phyloP scores from a whole-genome alignment of 2,329 filamentous ascomycete species.

The Phyllosticta capitalensis region DNA sequence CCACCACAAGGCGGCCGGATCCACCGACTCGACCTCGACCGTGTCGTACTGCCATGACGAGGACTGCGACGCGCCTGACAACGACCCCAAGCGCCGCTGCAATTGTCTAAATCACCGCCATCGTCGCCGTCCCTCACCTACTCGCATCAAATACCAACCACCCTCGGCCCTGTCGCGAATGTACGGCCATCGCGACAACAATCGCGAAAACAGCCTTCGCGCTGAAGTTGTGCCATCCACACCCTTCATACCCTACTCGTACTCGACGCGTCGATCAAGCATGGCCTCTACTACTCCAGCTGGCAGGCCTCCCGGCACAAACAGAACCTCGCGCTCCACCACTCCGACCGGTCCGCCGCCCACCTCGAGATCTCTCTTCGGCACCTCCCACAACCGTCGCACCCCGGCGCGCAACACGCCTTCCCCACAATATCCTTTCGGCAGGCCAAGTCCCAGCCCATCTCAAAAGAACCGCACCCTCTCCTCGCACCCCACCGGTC shows the following conservation, averaged over 20 bases:
- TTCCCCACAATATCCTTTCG: slow-evolving; percentile 9
- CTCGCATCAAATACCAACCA: slow-evolving; percentile 1
- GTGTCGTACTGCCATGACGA: neutral
- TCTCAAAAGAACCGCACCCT: slow-evolving; percentile 7
- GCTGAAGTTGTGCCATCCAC: slow-evolving; percentile 23
- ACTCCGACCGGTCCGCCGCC: slow-evolving; percentile 45
- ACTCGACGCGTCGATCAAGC: slow-evolving; percentile 16
- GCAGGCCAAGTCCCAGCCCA: slow-evolving; percentile 6
- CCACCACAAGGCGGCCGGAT: neutral
- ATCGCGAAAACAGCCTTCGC: neutral
- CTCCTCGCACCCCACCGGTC: slow-evolving; percentile 1
- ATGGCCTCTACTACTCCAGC: slow-evolving; percentile 49
- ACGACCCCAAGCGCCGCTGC: slow-evolving; percentile 11
- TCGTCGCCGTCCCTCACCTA: slow-evolving; percentile 2
- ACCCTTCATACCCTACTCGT: slow-evolving; percentile 15
- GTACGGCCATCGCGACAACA: slow-evolving; percentile 1
- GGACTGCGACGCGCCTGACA: slow-evolving; percentile 6
- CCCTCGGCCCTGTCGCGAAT: slow-evolving; percentile 5
- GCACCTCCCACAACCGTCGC: slow-evolving; percentile 39
- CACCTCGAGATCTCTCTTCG: slow-evolving; percentile 38
- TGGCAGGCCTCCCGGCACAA: slow-evolving; percentile 42
- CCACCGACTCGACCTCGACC: neutral
- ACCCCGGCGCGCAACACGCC: slow-evolving; percentile 13
- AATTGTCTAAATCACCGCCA: slow-evolving; percentile 10
- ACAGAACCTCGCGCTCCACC: slow-evolving; percentile 38